Evolutionary conservation across 2,329 filamentous ascomycete genomes (phyloP).

Genomic region (Epichloe brachyelytri): DNA sequence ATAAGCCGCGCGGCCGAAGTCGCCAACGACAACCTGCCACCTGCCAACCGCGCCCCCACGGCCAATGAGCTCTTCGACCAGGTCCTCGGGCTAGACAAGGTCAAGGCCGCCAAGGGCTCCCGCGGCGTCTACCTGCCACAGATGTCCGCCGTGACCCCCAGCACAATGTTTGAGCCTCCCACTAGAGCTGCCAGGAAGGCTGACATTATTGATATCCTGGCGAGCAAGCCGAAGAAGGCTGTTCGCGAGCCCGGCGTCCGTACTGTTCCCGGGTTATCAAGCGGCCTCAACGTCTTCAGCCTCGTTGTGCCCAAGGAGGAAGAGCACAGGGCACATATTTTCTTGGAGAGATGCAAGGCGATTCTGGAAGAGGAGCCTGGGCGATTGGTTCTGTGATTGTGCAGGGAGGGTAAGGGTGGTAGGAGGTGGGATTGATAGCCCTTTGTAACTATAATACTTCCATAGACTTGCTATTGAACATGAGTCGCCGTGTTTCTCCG

Average conservation of each 20-base stretch:
- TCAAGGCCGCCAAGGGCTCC: constrained; percentile 34
- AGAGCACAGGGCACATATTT: constrained; percentile 66
- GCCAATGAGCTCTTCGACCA: constrained; percentile 81
- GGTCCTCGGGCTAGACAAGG: constrained; percentile 56
- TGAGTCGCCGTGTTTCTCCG: background rate
- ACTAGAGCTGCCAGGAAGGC: constrained; percentile 22
- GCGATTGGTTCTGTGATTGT: constrained; percentile 49
- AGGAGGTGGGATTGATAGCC: background rate
- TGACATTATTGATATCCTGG: constrained; percentile 77
- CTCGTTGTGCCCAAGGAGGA: constrained; percentile 68
- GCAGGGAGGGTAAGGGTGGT: background rate
- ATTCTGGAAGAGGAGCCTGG: constrained; percentile 73
- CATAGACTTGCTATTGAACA: background rate
- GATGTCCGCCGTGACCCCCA: constrained; percentile 43
- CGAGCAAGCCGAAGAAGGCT: constrained; percentile 12
- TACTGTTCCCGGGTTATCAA: constrained; percentile 33
- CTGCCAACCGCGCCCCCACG: constrained; percentile 46
- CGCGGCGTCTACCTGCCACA: constrained; percentile 59
- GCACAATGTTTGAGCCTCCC: constrained; percentile 24
- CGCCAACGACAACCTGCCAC: constrained; percentile 78
- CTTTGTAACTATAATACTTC: background rate
- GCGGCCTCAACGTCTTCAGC: constrained; percentile 65
- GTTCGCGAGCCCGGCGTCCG: constrained; percentile 13
- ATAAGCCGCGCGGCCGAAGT: constrained; percentile 72
- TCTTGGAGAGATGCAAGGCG: constrained; percentile 75